phyloP scores from a whole-genome alignment of 345 rosid species.

The Gossypium sturtianum region DNA sequence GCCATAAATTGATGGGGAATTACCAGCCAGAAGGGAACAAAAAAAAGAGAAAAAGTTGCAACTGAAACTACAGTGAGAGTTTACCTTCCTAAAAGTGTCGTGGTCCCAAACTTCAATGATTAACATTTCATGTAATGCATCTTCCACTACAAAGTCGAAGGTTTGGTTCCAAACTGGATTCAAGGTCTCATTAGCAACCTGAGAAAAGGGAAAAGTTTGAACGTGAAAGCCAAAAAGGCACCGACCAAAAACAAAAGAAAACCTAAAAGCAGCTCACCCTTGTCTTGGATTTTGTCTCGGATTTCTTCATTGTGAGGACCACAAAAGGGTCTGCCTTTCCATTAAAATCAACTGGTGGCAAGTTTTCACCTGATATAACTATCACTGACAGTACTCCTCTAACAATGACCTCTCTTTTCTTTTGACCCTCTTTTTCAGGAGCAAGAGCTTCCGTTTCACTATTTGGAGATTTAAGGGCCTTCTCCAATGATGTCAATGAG shows the following conservation, averaged over 20 bases:
- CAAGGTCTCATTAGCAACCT: slow-evolving; percentile 70
- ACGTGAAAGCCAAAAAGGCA: neutral
- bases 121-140: slow-evolving; percentile 79
- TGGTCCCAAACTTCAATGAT: slow-evolving; percentile 75
- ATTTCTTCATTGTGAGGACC: slow-evolving; percentile 66
- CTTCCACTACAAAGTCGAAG: slow-evolving; percentile 90
- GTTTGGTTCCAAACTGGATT: slow-evolving; percentile 97
- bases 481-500: slow-evolving; percentile 72
- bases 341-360: slow-evolving; percentile 66
- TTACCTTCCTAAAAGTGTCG: slow-evolving; percentile 82
- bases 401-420: slow-evolving; percentile 54
- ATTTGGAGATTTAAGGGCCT: slow-evolving; percentile 43
- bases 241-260: neutral
- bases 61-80: neutral
- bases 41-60: neutral
- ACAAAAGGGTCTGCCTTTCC: slow-evolving; percentile 88
- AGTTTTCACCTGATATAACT: slow-evolving; percentile 64
- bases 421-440: slow-evolving; percentile 18
- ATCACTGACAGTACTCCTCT: slow-evolving; percentile 82
- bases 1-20: neutral
- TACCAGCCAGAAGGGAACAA: neutral
- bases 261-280: slow-evolving; percentile 37
- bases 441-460: slow-evolving; percentile 27
- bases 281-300: slow-evolving; percentile 57
- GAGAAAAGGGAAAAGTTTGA: slow-evolving; percentile 9